Evolutionary conservation across 1,139 yeast species (phyloP).

Genomic region (Hyphopichia fennica): DNA sequence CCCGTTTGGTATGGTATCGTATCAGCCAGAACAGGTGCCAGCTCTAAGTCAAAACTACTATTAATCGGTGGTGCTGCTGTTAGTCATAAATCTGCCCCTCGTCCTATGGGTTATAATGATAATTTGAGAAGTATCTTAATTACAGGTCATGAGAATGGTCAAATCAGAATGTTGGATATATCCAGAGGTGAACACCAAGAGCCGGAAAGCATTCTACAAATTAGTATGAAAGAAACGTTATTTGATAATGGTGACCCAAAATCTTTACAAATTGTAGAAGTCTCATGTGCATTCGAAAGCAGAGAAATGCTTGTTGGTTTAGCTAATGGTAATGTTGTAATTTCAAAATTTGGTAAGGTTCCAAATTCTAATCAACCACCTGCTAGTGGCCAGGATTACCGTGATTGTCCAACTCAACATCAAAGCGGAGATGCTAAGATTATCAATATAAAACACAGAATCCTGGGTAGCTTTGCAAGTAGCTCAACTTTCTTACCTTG

Average conservation of each 20-base stretch:
- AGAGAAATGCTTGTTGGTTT: slow-evolving; percentile 77
- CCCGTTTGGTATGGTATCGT: slow-evolving; percentile 79
- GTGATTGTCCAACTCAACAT: slow-evolving; percentile 33
- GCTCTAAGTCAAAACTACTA: slow-evolving; percentile 38
- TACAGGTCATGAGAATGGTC: slow-evolving; percentile 83
- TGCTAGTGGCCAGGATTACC: slow-evolving; percentile 24
- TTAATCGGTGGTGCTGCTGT: slow-evolving; percentile 81
- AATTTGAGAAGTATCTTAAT: slow-evolving; percentile 60
- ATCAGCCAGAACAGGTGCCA: slow-evolving; percentile 37
- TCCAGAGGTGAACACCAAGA: slow-evolving; percentile 75
- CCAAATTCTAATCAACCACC: slow-evolving; percentile 7
- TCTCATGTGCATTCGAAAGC: slow-evolving; percentile 74
- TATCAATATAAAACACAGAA: slow-evolving; percentile 29
- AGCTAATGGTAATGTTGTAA: slow-evolving; percentile 69
- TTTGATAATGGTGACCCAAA: slow-evolving; percentile 26
- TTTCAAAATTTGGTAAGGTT: slow-evolving; percentile 67
- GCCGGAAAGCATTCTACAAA: slow-evolving; percentile 39
- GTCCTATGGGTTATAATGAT: slow-evolving; percentile 56
- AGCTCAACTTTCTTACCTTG: slow-evolving; percentile 62
- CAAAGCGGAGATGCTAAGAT: slow-evolving; percentile 36
- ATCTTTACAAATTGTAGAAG: slow-evolving; percentile 49
- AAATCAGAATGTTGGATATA: slow-evolving; percentile 77
- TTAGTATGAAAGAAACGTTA: slow-evolving; percentile 37
- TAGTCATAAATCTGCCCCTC: slow-evolving; percentile 28
- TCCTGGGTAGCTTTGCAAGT: slow-evolving; percentile 32